These are phyloP conservation scores for Lasiodiplodia gonubiensis DNA, from an alignment of 2,329 filamentous ascomycete species.

Conservation along the genomic window DNA sequence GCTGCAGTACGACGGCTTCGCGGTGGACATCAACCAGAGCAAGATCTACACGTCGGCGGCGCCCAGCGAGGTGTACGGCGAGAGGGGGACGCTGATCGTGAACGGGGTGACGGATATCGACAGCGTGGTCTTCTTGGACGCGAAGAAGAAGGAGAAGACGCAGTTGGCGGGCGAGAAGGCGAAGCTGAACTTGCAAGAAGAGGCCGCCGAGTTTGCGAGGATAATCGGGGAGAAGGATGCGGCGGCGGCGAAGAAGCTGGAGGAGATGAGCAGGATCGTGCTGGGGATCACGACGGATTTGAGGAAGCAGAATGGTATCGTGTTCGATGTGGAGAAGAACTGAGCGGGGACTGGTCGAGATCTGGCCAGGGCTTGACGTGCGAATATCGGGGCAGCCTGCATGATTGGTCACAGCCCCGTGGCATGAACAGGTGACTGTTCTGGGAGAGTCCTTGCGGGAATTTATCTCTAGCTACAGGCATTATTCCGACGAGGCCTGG, in stretches of 20 bases:
- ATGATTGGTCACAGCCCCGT: background rate
- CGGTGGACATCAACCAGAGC: conserved; percentile 50
- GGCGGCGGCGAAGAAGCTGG: conserved; percentile 45
- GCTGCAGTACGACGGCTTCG: conserved; percentile 52
- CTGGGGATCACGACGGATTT: conserved; percentile 51
- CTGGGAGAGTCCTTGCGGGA: background rate
- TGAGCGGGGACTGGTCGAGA: background rate
- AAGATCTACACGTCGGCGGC: conserved; percentile 54
- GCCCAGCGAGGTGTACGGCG: conserved; percentile 54
- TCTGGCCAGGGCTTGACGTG: too few relatives aligned
- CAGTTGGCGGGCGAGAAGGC: conserved; percentile 48
- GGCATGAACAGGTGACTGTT: background rate
- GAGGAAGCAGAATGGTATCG: conserved; percentile 52
- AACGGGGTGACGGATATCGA: conserved; percentile 55
- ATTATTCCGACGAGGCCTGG: background rate
- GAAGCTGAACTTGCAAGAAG: conserved; percentile 54
- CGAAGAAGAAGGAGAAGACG: conserved; percentile 49
- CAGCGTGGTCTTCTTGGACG: conserved; percentile 48
- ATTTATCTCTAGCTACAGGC: background rate
- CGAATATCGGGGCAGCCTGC: too few relatives aligned
- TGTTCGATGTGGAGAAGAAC: conserved; percentile 47
- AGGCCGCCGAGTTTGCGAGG: conserved; percentile 54
- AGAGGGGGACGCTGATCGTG: conserved; percentile 53
- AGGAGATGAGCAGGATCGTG: conserved; percentile 50
- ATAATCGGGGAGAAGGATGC: conserved; percentile 50